Conservation (phyloP, 768 basidiomycete species). For the Lactarius indigo region DNA sequence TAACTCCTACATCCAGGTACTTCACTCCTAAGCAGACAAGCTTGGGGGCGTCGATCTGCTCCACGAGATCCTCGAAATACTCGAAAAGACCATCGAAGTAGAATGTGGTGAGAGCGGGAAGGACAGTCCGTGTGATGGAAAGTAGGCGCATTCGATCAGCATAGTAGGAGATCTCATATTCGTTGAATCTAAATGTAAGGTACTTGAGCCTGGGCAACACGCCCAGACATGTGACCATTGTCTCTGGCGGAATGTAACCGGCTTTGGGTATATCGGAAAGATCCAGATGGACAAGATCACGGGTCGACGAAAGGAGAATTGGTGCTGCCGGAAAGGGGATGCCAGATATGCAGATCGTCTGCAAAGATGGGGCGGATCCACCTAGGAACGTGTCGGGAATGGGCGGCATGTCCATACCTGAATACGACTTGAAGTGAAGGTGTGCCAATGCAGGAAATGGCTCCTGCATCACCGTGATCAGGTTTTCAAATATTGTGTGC, state of each 20-base stretch:
- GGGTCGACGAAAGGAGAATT: not conserved
- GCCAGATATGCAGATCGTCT: not conserved
- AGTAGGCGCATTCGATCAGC: not conserved
- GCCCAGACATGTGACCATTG: not conserved
- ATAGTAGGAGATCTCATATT: not conserved
- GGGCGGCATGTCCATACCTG: too few relatives aligned
- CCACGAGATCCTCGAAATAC: not conserved
- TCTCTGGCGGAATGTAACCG: not conserved
- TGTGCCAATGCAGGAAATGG: too few relatives aligned
- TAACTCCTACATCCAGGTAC: too few relatives aligned
- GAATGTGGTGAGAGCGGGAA: not conserved
- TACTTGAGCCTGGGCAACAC: not conserved
- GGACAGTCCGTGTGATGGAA: not conserved
- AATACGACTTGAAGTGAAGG: too few relatives aligned
- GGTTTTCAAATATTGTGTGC: too few relatives aligned
- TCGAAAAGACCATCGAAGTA: not conserved
- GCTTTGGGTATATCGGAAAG: not conserved
- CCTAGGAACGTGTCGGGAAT: not conserved
- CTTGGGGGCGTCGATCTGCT: not conserved
- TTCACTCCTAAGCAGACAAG: too few relatives aligned
- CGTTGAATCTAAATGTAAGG: not conserved
- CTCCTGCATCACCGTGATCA: too few relatives aligned
- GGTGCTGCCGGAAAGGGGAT: not conserved
- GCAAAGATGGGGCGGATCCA: not conserved
- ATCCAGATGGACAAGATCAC: not conserved